Evolutionary conservation across 345 rosid genomes (phyloP).

Genomic region (Brassica nigra): DNA sequence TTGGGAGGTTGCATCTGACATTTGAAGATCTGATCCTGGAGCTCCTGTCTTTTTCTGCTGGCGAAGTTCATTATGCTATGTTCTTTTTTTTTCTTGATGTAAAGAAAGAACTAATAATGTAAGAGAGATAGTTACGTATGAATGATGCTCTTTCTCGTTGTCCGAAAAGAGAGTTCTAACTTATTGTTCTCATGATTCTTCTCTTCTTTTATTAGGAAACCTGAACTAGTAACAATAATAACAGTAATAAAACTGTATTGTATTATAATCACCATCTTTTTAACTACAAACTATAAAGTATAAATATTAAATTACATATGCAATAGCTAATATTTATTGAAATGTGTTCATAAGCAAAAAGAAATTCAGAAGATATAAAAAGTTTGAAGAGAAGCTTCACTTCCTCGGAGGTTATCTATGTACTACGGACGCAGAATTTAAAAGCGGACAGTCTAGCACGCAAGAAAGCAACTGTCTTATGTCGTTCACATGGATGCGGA

Average conservation of each 20-base stretch:
- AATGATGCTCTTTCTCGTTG: conserved; percentile 7
- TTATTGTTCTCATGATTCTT: neutral
- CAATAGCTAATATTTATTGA: too few relatives aligned
- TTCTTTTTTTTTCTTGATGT: neutral
- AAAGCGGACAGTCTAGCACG: too few relatives aligned
- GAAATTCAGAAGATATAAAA: too few relatives aligned
- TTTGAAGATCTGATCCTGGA: conserved; percentile 11
- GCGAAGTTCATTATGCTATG: neutral
- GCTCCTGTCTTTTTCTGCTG: conserved; percentile 23
- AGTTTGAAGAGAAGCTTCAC: too few relatives aligned
- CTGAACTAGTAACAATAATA: neutral
- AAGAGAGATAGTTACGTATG: conserved; percentile 15
- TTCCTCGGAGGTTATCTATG: too few relatives aligned
- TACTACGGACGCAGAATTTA: too few relatives aligned
- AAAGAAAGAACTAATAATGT: conserved; percentile 34
- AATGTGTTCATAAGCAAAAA: too few relatives aligned
- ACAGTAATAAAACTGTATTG: conserved; percentile 43
- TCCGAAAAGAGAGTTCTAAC: neutral
- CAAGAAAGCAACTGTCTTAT: too few relatives aligned
- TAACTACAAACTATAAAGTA: too few relatives aligned
- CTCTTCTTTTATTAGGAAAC: neutral
- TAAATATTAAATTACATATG: too few relatives aligned
- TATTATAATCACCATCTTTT: too few relatives aligned
- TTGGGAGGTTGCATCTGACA: conserved; percentile 41
- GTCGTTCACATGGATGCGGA: too few relatives aligned